These are phyloP conservation scores for Lenwebbia sp. DNA, from an alignment of 345 rosid species.

Conservation along the genomic window DNA sequence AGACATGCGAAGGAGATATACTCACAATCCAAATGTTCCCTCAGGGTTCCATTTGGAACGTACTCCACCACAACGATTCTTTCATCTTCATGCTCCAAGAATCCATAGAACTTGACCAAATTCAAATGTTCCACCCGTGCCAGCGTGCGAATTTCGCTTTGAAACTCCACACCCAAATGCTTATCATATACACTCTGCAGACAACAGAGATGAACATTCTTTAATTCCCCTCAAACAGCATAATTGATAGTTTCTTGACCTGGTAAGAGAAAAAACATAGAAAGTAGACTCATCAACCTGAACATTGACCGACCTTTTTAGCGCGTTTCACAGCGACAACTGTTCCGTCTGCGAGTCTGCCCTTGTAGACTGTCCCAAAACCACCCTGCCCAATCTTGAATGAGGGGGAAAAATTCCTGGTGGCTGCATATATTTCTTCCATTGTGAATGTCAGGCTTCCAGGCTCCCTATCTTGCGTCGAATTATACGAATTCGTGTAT, in stretches of 20 bases:
- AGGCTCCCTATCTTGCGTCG: slow-evolving; percentile 19
- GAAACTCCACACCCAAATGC: slow-evolving; percentile 68
- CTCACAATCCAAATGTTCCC: slow-evolving; percentile 92
- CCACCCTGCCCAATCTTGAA: slow-evolving; percentile 88
- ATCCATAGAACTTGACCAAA: slow-evolving; percentile 73
- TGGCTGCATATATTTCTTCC: slow-evolving; percentile 55
- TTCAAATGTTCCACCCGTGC: slow-evolving; percentile 77
- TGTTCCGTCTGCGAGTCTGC: slow-evolving; percentile 65
- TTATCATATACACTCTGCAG: slow-evolving; percentile 68
- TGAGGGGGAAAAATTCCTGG: slow-evolving; percentile 70
- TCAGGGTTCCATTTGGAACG: slow-evolving; percentile 81
- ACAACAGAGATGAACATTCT: neutral
- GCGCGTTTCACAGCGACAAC: slow-evolving; percentile 80
- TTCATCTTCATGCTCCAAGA: slow-evolving; percentile 54
- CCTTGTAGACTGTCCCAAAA: slow-evolving; percentile 88
- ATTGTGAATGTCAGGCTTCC: slow-evolving; percentile 45
- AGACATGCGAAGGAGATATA: neutral
- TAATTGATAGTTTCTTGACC: neutral
- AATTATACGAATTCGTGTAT: slow-evolving; percentile 15
- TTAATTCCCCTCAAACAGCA: neutral
- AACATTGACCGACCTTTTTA: slow-evolving; percentile 43
- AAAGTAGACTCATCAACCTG: neutral
- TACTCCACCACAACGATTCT: slow-evolving; percentile 70
- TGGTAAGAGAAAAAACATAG: neutral
- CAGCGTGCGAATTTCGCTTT: slow-evolving; percentile 63